A percentile compares a stretch with the other conserved stretches of the same genome.
phyloP scores from a whole-genome alignment of 345 rosid species.

The Euphorbia peplus region DNA sequence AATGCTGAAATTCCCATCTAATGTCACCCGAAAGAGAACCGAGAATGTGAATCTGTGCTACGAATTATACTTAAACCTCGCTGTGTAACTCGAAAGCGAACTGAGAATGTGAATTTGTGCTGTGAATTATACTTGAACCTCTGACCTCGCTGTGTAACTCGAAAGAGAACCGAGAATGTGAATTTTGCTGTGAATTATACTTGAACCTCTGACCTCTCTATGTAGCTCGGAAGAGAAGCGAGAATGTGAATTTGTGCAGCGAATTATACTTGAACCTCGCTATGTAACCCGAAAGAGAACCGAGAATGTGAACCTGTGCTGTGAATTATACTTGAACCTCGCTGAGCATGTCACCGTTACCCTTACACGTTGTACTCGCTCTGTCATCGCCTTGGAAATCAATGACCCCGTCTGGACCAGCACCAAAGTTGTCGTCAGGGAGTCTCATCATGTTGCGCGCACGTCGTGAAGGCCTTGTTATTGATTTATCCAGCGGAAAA shows the following conservation, averaged over 20 bases:
- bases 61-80: too few species aligned
- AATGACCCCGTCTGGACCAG: neutral
- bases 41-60: too few species aligned
- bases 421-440: slow-evolving; percentile 4
- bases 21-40: too few species aligned
- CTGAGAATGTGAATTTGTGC: neutral
- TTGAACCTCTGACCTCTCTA: too few species aligned
- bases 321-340: slow-evolving; percentile 1
- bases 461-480: slow-evolving; percentile 36
- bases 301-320: neutral
- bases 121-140: slow-evolving; percentile 1
- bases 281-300: slow-evolving; percentile 1
- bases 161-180: neutral
- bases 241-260: too few species aligned
- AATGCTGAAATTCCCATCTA: neutral
- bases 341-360: slow-evolving; percentile 8
- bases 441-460: slow-evolving; percentile 25
- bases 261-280: too few species aligned
- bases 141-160: neutral
- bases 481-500: slow-evolving; percentile 24
- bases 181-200: neutral
- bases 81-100: slow-evolving; percentile 4
- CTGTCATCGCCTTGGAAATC: slow-evolving; percentile 15
- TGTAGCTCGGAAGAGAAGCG: too few species aligned
- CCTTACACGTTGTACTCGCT: slow-evolving; percentile 10